A percentile compares a stretch with the other conserved stretches of the same genome.
Conservation (phyloP, 495 filamentous ascomycete species). For the Annulohypoxylon stygium region DNA sequence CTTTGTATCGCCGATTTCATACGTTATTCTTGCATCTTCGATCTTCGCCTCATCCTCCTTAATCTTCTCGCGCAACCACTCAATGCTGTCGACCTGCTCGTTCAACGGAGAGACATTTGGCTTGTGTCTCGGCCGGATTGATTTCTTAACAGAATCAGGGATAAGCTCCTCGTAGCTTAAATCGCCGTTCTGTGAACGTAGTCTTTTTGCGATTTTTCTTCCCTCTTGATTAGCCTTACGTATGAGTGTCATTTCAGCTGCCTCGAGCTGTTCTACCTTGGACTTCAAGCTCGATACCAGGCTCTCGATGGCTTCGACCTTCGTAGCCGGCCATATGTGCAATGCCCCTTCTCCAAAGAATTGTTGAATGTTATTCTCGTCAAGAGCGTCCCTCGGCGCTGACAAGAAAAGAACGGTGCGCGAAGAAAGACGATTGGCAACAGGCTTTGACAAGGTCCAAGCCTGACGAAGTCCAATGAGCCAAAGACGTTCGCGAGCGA, state of each 20-base stretch:
- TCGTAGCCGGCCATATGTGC: constrained; percentile 72
- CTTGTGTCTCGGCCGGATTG: constrained; percentile 68
- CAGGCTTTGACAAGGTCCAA: constrained; percentile 76
- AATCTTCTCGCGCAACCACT: constrained; percentile 83
- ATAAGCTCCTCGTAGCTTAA: constrained; percentile 62
- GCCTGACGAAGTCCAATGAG: constrained; percentile 78
- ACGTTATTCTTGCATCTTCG: constrained; percentile 72
- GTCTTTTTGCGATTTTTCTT: constrained; percentile 61
- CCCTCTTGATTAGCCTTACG: constrained; percentile 68
- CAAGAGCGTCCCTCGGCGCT: constrained; percentile 70
- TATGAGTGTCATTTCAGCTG: constrained; percentile 75
- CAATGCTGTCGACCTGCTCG: constrained; percentile 82
- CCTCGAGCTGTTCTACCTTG: constrained; percentile 71
- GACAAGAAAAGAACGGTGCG: constrained; percentile 78
- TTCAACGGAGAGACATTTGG: constrained; percentile 64
- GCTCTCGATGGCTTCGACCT: constrained; percentile 67
- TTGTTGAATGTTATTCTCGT: constrained; percentile 67
- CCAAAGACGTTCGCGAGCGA: constrained; percentile 76
- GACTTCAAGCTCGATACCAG: constrained; percentile 72
- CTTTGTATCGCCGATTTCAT: constrained; percentile 69
- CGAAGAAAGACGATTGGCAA: constrained; percentile 74
- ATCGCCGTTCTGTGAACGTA: constrained; percentile 63
- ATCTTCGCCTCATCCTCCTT: constrained; percentile 80
- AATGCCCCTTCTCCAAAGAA: constrained; percentile 71
- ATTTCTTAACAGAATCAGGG: constrained; percentile 62